Base-by-base conservation (phyloP, 2,329 filamentous ascomycete species). In the Neoascochyta sp. region DNA sequence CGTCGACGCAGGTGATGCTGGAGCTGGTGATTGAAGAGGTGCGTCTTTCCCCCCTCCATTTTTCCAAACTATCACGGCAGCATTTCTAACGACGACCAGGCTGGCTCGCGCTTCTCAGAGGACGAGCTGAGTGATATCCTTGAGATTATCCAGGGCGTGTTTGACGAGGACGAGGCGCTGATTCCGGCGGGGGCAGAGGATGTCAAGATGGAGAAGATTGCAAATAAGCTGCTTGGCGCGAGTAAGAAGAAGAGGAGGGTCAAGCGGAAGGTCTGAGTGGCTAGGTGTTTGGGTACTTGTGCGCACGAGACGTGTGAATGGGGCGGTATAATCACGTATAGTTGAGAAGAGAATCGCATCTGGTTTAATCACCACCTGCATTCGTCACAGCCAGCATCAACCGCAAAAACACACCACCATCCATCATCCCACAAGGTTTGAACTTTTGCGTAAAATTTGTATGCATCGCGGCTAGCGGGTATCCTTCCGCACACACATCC, bases 11-110 rank as follows among this genome's bases (percentile, higher is more conserved):
- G 17, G 47, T 60, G 11, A 53, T 52, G 45, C 34, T 64, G 1
- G 55, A 62, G 14, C 16, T 61, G 13, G 44, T 64, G 7, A 45
- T 63, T 16, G 59, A 64, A 28, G 61, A 64, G 41, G 57, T 59
- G 40, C 5, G 47, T 39, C 23, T 20, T 20, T 7, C 11, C 11
- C 16, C 9, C 10, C 20, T 4, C 11, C 11, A 13, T 27, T 3
- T 18, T 3, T 14, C 6, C 6, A 20, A 9, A 17, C 9, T 11
- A 13, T 2, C 19, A 9, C 7, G n/a, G n/a, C n/a, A n/a, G n/a
- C n/a, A n/a, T n/a, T n/a, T n/a, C n/a, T n/a, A n/a, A n/a, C n/a
- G n/a, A n/a, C n/a, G n/a, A n/a, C n/a, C n/a, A 60, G 57, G 49
- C 50, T 0, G 48, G 47, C 3, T 31, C 42, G 2, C 48, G 61